Conservation (phyloP, 495 filamentous ascomycete species). For the Hypoxylon rickii region DNA sequence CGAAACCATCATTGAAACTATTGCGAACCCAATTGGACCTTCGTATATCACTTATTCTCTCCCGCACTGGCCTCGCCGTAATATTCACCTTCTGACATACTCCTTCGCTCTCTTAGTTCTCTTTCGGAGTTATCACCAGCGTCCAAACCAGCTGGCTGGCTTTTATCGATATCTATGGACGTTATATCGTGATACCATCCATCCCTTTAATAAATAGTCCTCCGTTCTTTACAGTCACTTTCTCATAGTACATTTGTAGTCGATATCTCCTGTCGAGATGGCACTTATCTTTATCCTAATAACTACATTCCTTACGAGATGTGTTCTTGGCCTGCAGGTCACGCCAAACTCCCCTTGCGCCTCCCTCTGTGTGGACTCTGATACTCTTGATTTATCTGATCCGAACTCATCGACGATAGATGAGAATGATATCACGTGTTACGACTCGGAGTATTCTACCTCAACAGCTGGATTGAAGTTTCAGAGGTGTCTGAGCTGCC, state of each 20-base stretch:
- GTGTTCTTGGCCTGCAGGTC: slow-evolving; percentile 48
- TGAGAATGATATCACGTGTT: slow-evolving; percentile 52
- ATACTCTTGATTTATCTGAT: slow-evolving; percentile 45
- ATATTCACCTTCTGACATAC: neutral
- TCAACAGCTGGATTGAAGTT: slow-evolving; percentile 48
- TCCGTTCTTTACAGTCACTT: slow-evolving; percentile 2
- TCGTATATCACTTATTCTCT: slow-evolving; percentile 34
- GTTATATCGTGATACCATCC: slow-evolving; percentile 21
- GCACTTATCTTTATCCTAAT: slow-evolving; percentile 19
- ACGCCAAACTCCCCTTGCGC: slow-evolving; percentile 58
- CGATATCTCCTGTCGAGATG: slow-evolving; percentile 36
- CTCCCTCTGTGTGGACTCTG: slow-evolving; percentile 48
- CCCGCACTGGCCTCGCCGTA: slow-evolving; percentile 27
- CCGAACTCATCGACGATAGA: slow-evolving; percentile 50
- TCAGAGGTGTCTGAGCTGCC: slow-evolving; percentile 54
- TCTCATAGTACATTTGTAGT: neutral
- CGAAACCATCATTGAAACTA: neutral
- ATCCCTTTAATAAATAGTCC: slow-evolving; percentile 14
- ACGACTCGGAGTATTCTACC: slow-evolving; percentile 44
- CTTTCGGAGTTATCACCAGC: neutral
- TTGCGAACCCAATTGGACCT: neutral
- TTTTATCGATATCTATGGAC: slow-evolving; percentile 12
- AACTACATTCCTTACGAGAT: slow-evolving; percentile 31
- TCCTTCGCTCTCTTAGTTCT: slow-evolving; percentile 2
- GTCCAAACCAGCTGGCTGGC: slow-evolving; percentile 33